Percentiles rank a stretch among this genome's conserved stretches.
These are phyloP conservation scores for Phytophthora multivora DNA, from an alignment of 352 stramenopile genomes.

Conservation along the genomic window DNA sequence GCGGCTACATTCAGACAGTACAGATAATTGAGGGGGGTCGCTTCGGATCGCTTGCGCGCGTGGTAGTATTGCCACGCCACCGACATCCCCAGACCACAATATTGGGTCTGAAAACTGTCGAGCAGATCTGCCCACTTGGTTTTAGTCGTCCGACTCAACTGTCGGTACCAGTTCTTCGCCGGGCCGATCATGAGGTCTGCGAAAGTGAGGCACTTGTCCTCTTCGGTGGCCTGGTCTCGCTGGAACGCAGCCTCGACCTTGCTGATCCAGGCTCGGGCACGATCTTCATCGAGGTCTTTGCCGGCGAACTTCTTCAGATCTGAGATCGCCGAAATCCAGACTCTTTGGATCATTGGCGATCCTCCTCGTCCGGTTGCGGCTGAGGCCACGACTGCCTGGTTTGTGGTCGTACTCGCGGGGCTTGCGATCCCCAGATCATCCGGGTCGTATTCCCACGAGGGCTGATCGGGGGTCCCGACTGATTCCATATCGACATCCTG, in stretches of 20 bases:
- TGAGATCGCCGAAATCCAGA: not conserved
- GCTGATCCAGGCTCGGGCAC: not conserved
- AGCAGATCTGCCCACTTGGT: not conserved
- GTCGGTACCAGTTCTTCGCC: not conserved
- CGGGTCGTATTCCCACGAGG: too few species aligned
- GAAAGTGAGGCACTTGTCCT: not conserved
- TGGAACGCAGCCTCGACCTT: not conserved
- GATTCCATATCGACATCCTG: too few species aligned
- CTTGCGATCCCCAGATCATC: too few species aligned
- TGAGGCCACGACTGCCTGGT: too few species aligned
- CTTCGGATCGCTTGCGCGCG: not conserved
- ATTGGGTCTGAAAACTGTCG: constrained; percentile 1
- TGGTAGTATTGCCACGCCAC: not conserved
- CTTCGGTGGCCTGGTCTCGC: not conserved
- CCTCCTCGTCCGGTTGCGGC: too few species aligned
- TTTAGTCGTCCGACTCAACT: not conserved
- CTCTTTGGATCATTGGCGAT: not conserved
- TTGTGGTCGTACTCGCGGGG: too few species aligned
- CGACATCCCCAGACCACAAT: constrained; percentile 1
- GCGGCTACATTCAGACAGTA: not conserved
- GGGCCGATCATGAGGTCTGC: not conserved
- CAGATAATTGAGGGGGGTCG: not conserved
- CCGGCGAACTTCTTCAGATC: not conserved
- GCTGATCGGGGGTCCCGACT: too few species aligned
- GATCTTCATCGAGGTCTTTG: not conserved